Base-by-base conservation (phyloP, 257 asterid genomes). In the Paulownia fortunei region DNA sequence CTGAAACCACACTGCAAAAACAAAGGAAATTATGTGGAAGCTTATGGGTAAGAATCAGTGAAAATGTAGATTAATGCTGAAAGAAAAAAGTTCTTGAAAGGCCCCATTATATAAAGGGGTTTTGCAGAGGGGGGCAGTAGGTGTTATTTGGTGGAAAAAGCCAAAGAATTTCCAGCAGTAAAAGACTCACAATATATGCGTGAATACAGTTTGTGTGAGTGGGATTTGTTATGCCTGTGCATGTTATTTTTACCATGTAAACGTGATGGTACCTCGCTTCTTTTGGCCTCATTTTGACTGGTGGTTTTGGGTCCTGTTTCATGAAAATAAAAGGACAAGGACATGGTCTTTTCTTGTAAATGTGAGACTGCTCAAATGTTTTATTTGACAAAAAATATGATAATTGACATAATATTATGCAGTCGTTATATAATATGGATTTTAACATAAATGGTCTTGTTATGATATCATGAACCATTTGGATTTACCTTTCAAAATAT, bases 151-250 rank as follows among this genome's bases (percentile, higher is more conserved):
- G 37, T 68, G 69, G 36, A 73, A 37, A 72, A 42, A 18, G 72
- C 67, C 52, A 74, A 73, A 19, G 69, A 12, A 21, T 32, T 56
- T 58, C 15, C 60, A 51, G 82, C 34, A 51, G 69, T 30, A 55
- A 61, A 70, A 75, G 79, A 26, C 64, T 76, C 88, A 86, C 84
- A 62, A 46, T 62, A n/a, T 16, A 68, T 73, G 87, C 87, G 84
- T 86, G 87, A 81, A 27, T 32, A 8, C 18, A 6, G 12, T 41
- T 13, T 36, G 13, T 56, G 63, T 73, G 83, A 68, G 82, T 60
- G 41, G 42, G 79, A 26, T 32, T 59, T 49, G 74, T 42, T 71
- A 23, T 21, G 76, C 2, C 5, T 24, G 21, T 69, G 37, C 83
- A 77, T 77, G 89, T 32, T 26, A 24, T 65, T 80, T 52, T 76